Evolutionary conservation across 1,284 basidiomycete genomes (phyloP).

Genomic region (Cryptococcus sp.): DNA sequence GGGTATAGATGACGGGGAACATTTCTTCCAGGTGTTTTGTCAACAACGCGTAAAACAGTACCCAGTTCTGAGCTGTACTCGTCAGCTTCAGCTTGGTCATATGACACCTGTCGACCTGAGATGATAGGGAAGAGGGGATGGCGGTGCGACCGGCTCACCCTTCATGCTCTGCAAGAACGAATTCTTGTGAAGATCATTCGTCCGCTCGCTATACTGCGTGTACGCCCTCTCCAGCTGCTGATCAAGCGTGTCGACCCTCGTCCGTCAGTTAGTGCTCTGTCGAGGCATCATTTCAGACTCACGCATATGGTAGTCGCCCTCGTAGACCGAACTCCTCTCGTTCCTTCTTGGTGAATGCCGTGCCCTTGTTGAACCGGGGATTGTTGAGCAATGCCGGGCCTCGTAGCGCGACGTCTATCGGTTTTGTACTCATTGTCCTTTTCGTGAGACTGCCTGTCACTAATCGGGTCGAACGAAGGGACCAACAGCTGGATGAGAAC

Average conservation of each 20-base stretch:
- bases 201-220: conserved; percentile 48
- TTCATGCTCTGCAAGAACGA: conserved; percentile 63
- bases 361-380: conserved; percentile 56
- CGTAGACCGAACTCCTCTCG: conserved; percentile 62
- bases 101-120: too few relatives aligned
- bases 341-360: conserved; percentile 63
- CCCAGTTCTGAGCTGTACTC: conserved; percentile 62
- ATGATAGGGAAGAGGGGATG: not conserved
- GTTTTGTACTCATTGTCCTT: not conserved
- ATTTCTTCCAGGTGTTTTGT: conserved; percentile 56
- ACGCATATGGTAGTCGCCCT: conserved; percentile 58
- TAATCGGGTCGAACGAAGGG: not conserved
- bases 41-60: conserved; percentile 65
- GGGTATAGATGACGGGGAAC: conserved; percentile 63
- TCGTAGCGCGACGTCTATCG: conserved; percentile 44
- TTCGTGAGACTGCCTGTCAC: not conserved
- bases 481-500: too few relatives aligned
- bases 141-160: too few relatives aligned
- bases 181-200: conserved; percentile 59
- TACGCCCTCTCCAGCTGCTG: conserved; percentile 66
- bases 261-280: not conserved
- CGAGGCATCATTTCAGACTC: conserved; percentile 4
- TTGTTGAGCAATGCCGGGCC: conserved; percentile 59
- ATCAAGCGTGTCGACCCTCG: conserved; percentile 62
- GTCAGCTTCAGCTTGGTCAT: too few relatives aligned